These are phyloP conservation scores for Phaeophleospora eucalypticola DNA, from an alignment of 2,329 filamentous ascomycete genomes.

Conservation along the genomic window DNA sequence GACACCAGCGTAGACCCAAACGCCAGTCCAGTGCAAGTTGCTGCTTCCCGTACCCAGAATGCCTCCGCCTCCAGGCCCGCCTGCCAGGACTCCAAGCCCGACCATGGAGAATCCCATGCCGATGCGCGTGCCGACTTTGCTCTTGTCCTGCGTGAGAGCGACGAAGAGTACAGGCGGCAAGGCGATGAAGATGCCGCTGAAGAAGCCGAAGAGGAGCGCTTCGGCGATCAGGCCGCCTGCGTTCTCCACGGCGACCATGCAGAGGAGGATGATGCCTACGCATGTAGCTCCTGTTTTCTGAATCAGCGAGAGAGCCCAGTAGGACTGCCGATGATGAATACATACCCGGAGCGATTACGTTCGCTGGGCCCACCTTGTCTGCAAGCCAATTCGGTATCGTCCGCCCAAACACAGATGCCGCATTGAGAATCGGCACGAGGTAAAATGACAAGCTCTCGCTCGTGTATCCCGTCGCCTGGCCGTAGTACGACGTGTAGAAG, in stretches of 20 bases:
- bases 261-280: conserved; percentile 35
- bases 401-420: conserved; percentile 40
- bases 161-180: conserved; percentile 41
- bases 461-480: conserved; percentile 30
- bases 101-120: conserved; percentile 32
- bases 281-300: conserved; percentile 29
- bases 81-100: conserved; percentile 34
- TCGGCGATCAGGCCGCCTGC: conserved; percentile 34
- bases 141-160: conserved; percentile 39
- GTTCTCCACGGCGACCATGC: conserved; percentile 35
- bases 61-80: conserved; percentile 39
- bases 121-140: conserved; percentile 38
- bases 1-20: conserved; percentile 35
- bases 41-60: conserved; percentile 59
- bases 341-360: conserved; percentile 33
- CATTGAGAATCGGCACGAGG: conserved; percentile 41
- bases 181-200: conserved; percentile 42
- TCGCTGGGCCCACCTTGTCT: conserved; percentile 38
- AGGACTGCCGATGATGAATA: neutral
- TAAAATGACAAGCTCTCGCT: conserved; percentile 38
- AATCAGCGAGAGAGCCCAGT: too few relatives aligned
- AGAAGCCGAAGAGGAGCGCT: conserved; percentile 40
- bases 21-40: conserved; percentile 49
- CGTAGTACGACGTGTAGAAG: conserved; percentile 33
- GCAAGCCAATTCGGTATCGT: conserved; percentile 37